These are phyloP conservation scores for Firmiana major DNA, from an alignment of 345 rosid species.

Conservation along the genomic window DNA sequence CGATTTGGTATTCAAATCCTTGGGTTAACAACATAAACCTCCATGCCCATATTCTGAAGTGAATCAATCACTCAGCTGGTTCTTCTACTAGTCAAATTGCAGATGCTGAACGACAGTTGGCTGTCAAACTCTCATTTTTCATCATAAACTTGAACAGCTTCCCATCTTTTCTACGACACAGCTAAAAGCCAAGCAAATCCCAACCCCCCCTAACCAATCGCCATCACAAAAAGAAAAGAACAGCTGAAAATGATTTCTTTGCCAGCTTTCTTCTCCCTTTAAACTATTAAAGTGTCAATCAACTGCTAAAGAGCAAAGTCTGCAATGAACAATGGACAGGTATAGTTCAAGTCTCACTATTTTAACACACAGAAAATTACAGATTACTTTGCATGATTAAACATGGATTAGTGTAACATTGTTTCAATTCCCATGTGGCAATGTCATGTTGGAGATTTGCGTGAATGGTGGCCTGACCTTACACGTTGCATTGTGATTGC, in stretches of 20 bases:
- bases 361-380: neutral
- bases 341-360: neutral
- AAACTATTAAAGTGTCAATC: neutral
- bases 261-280: neutral
- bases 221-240: neutral
- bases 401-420: neutral
- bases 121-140: neutral
- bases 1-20: too few relatives aligned
- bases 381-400: neutral
- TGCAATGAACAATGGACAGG: neutral
- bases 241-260: neutral
- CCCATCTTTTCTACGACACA: neutral
- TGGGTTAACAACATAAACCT: neutral
- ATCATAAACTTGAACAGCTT: neutral
- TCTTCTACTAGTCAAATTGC: neutral
- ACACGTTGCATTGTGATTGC: constrained; percentile 15
- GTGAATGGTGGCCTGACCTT: neutral
- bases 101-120: neutral
- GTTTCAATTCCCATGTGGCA: constrained; percentile 23
- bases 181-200: neutral
- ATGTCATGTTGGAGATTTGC: constrained; percentile 18
- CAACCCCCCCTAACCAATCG: neutral
- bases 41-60: neutral
- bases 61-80: neutral
- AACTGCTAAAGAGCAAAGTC: neutral